These are phyloP conservation scores for Nepenthes mirabilis DNA, from an alignment of 148 eudicot genomes.

Conservation along the genomic window DNA sequence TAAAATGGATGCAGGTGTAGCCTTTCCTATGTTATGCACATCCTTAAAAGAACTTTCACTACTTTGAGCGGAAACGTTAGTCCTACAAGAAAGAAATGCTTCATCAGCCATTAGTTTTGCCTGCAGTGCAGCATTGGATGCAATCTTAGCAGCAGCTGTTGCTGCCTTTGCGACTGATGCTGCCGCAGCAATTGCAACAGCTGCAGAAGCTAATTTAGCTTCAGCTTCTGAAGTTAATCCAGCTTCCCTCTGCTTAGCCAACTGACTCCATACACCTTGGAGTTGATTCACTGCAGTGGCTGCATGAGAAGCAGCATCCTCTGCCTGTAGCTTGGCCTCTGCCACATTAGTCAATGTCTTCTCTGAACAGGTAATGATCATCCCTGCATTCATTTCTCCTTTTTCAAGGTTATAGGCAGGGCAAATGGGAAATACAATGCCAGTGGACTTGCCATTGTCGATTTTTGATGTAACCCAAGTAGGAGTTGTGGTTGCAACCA, in stretches of 20 bases:
- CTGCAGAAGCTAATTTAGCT: slow-evolving; percentile 66
- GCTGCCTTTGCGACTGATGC: slow-evolving; percentile 89
- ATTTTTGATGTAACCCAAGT: slow-evolving; percentile 17
- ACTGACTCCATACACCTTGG: slow-evolving; percentile 55
- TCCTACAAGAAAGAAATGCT: slow-evolving; percentile 21
- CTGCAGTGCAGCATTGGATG: slow-evolving; percentile 64
- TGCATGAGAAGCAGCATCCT: slow-evolving; percentile 61
- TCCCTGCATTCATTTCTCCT: slow-evolving; percentile 20
- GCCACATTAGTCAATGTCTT: slow-evolving; percentile 36
- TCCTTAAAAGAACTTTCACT: slow-evolving; percentile 11
- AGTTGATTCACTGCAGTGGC: slow-evolving; percentile 51
- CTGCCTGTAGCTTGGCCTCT: slow-evolving; percentile 72
- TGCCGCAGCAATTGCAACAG: slow-evolving; percentile 76
- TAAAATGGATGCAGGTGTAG: slow-evolving; percentile 41
- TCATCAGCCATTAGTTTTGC: slow-evolving; percentile 85
- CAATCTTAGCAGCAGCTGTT: slow-evolving; percentile 88
- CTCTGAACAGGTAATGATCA: slow-evolving; percentile 19
- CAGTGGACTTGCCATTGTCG: slow-evolving; percentile 14
- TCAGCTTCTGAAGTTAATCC: slow-evolving; percentile 53
- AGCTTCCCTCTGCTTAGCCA: slow-evolving; percentile 41
- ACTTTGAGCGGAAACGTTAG: neutral
- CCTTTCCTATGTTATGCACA: slow-evolving; percentile 20
- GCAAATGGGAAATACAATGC: slow-evolving; percentile 18
- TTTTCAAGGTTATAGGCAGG: slow-evolving; percentile 15
- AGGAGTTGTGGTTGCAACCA: slow-evolving; percentile 31